A percentile compares a stretch with the other conserved stretches of the same genome.
Conservation (phyloP, 2,329 filamentous ascomycete genomes). For the Cladosporium cucumerinum region DNA sequence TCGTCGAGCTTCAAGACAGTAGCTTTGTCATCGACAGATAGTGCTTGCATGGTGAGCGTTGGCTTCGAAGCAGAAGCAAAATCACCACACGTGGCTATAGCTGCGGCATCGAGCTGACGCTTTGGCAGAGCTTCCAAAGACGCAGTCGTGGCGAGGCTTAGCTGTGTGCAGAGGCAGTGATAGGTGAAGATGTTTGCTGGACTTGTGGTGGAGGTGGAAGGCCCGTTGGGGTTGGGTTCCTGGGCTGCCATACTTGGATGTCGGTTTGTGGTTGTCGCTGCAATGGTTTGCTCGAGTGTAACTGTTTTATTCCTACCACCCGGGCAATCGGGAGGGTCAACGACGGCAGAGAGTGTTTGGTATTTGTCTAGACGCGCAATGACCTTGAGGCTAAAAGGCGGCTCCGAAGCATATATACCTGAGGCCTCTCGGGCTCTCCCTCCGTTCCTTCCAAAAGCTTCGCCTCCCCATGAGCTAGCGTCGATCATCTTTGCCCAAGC, state of each 20-base stretch:
- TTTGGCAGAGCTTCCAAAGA: slow-evolving; percentile 51
- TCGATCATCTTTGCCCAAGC: background rate
- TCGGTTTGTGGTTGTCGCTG: background rate
- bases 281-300: background rate
- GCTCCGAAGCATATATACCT: background rate
- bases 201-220: slow-evolving; percentile 2
- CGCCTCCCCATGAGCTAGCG: background rate
- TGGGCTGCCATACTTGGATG: slow-evolving; percentile 4
- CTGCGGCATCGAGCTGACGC: slow-evolving; percentile 52
- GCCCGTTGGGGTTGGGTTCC: slow-evolving; percentile 6
- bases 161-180: slow-evolving; percentile 65
- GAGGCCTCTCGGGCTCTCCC: background rate
- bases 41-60: slow-evolving; percentile 22
- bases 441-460: background rate
- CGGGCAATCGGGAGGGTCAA: background rate
- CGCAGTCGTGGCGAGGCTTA: slow-evolving; percentile 59
- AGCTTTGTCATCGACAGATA: slow-evolving; percentile 17
- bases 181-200: slow-evolving; percentile 41
- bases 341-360: background rate
- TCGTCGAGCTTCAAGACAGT: slow-evolving; percentile 40
- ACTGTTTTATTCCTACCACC: background rate
- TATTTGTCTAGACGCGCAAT: background rate
- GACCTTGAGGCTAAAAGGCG: background rate
- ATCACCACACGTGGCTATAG: slow-evolving; percentile 41
- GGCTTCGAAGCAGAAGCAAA: slow-evolving; percentile 20